phyloP scores from a whole-genome alignment of 768 basidiomycete species.

The Leccinum truebloodii region DNA sequence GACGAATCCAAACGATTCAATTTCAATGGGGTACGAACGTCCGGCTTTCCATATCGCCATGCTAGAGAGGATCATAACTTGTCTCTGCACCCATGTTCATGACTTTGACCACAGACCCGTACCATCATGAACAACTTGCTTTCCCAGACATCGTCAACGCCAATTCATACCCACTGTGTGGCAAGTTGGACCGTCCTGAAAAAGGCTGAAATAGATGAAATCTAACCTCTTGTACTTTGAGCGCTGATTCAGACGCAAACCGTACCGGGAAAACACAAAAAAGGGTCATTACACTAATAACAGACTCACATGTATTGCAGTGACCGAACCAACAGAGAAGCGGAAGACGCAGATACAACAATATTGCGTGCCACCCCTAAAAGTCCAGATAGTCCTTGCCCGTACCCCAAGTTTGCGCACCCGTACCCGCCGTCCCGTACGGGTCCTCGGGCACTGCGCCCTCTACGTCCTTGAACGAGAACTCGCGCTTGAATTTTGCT shows the following conservation, averaged over 20 bases:
- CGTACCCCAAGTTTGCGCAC: slow-evolving; percentile 45
- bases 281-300: neutral
- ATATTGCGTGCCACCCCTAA: slow-evolving; percentile 28
- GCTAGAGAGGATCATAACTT: no score
- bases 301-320: slow-evolving; percentile 1
- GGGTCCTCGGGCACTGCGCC: slow-evolving; percentile 48
- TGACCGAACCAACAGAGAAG: neutral
- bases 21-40: no score
- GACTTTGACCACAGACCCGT: no score
- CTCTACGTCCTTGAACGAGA: slow-evolving; percentile 75
- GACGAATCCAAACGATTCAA: no score
- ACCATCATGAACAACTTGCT: no score
- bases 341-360: neutral
- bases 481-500: slow-evolving; percentile 79
- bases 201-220: neutral
- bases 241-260: neutral
- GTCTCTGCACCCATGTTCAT: no score
- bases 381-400: slow-evolving; percentile 59
- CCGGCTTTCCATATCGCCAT: no score
- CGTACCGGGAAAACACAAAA: no score
- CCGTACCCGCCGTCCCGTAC: slow-evolving; percentile 46
- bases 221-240: neutral
- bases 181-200: neutral
- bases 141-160: no score
- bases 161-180: no score